Evolutionary conservation across 352 stramenopile species (phyloP), one percentile per base, ranked within the genome.

Genomic region (Phytophthora macrochlamydospora): DNA sequence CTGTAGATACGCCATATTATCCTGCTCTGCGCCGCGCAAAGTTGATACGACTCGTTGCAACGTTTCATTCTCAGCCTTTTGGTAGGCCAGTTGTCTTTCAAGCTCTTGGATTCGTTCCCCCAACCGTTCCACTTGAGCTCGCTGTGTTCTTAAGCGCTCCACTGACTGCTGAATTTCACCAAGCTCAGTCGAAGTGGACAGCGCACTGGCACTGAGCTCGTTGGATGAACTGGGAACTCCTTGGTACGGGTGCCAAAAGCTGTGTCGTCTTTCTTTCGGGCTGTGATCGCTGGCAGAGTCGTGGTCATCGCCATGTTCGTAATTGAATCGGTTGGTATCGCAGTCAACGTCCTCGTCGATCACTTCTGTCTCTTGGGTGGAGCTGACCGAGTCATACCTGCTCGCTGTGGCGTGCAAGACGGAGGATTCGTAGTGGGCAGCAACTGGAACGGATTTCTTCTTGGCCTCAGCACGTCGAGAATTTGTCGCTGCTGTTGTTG

Each of bases 111-210:
- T 89, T 40, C 69, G 60, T 3, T 80, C 46, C 1, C 67, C 67
- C 7, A 91, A 62, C 13, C 82, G 72, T 60, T 89, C 76, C 35
- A 91, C 82, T 7, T 86, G 80, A 14, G 76, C 68, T 11, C 75
- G 78, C 48, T 91, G 82, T 6, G 76, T 66, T 51, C 78, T 67
- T 28, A 91, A 58, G 28, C 78, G 71, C 56, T 81, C 52, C 12
- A 86, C 76, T 0, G 80, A 89, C 44, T 87, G 69, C 56, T 87
- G 75, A 67, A 89, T 89, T 37, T 89, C 69, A 42, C 43, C 61
- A 28, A 83, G 42, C 44, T 76, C 65, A 12, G 54, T 62, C 4
- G 62, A 60, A 3, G 60, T 73, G 18, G 57, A 67, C 8, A 62
- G n/a, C 0, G 38, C 51, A 30, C 64, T 62, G 13, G 51, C 64